Base-by-base conservation (phyloP, 352 stramenopile genomes). In the Phytophthora vignae region DNA sequence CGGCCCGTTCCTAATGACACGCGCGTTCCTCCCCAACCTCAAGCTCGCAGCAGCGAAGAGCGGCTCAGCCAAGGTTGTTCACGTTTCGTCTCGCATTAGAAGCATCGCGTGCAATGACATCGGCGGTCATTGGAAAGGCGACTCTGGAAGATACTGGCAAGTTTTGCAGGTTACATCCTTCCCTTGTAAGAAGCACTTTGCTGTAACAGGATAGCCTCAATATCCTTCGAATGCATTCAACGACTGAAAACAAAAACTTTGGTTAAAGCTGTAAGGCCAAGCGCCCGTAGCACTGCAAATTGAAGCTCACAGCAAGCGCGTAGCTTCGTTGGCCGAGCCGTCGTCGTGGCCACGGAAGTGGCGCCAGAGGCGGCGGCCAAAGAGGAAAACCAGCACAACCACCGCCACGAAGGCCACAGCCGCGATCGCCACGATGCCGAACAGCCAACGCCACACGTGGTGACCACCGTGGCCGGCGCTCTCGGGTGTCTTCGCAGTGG, bases 1-100 rank as follows among this genome's bases (percentile, higher is more conserved):
- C 10, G 81, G 82, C 1, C 67, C 79, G n/a, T 80, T 88, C 50
- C 76, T 82, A 14, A 64, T 88, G 19, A 85, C 80, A 44, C 64
- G 73, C 11, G 73, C 70, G 11, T 72, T 88, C 29, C 69, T 79
- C 44, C 44, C 57, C 1, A 79, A 88, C 57, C 57, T 85, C 0
- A 76, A 71, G 31, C 73, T 74, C 9, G 74, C 63, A 2, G 71
- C 57, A 2, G 61, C 17, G 5, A 61, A 59, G 9, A 55, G 10
- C 22, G 69, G 69, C 25, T 57, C 31, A 25, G 74, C 72, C n/a
- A 74, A 63, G 14, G 77, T 79, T 21, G 65, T 61, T n/a, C 66
- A 90, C 19, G 27, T 90, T 33, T 77, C 72, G 21, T 87, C 77
- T n/a, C 27, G 46, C 6, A 62, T 86, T 31, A 80, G 84, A 31